These are phyloP conservation scores for Leptosphaerulina australis DNA, from an alignment of 2,329 filamentous ascomycete genomes.

Conservation along the genomic window DNA sequence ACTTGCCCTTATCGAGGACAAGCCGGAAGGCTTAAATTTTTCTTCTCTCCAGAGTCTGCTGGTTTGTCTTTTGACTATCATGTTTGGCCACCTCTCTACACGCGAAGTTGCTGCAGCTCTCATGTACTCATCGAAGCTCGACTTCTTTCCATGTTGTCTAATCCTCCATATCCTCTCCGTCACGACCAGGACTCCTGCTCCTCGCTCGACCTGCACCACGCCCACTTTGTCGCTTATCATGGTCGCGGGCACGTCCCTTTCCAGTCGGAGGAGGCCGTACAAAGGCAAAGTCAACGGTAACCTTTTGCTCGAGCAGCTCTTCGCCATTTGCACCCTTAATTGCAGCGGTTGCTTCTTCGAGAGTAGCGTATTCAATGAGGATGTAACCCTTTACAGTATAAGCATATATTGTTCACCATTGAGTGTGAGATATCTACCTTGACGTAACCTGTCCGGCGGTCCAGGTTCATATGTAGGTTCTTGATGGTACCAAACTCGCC, in stretches of 20 bases:
- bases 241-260: conserved; percentile 53
- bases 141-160: conserved; percentile 8
- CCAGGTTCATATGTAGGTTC: conserved; percentile 83
- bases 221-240: conserved; percentile 40
- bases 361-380: conserved; percentile 80
- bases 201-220: conserved; percentile 46
- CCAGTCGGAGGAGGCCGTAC: conserved; percentile 72
- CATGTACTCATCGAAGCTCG: too few relatives aligned
- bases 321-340: conserved; percentile 79
- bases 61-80: too few relatives aligned
- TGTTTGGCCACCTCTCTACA: too few relatives aligned
- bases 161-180: conserved; percentile 44
- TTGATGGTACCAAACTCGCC: conserved; percentile 86
- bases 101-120: not conserved
- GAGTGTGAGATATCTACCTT: conserved; percentile 64
- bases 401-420: not conserved
- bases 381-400: conserved; percentile 70
- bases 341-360: conserved; percentile 79
- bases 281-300: conserved; percentile 83
- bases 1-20: conserved; percentile 18
- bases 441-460: conserved; percentile 82
- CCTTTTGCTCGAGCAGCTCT: conserved; percentile 80
- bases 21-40: conserved; percentile 24
- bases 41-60: not conserved
- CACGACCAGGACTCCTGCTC: conserved; percentile 53